Evolutionary conservation across 441 rosid genomes (phyloP), one percentile per base, ranked within the genome.

Genomic region (Gossypium schwendimanii): DNA sequence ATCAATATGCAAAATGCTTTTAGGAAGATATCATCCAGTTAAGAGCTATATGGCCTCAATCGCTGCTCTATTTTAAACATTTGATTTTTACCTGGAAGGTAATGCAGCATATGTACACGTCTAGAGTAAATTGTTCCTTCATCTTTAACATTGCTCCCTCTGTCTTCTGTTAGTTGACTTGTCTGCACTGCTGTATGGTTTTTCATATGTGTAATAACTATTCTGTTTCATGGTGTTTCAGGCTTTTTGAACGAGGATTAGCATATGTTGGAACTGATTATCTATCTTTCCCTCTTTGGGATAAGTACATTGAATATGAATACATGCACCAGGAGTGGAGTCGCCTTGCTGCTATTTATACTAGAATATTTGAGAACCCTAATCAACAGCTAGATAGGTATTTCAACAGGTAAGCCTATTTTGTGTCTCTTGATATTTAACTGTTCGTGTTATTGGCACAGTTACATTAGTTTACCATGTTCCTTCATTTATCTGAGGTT

Each of bases 251-350:
- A 76, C 88, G 97, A 52, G 99, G 90, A 61, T 79, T 95, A 79
- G 89, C 88, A 24, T 95, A 93, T 67, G 95, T 88, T 78, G 99
- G 97, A 79, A 82, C 97, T 76, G 98, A 95, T 84, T 95, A 93
- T 84, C 76, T 91, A 73, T 90, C 91, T 57, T 85, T 66, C 76
- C 84, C 95, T 11, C 83, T 95, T 21, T 95, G 99, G 99, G 99
- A 93, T 76, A 92, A 90, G 69, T 95, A 93, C 80, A 88, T 95
- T 31, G 99, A 93, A 82, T 91, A 90, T 53, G 99, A 93, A 75
- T 93, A 91, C 79, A 82, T 84, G 89, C 98, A 90, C 80, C 91
- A 87, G 76, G 90, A 91, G 70, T 95, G 98, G 99, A 80, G 88
- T 75, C 83, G 82, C 18, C 85, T 92, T 78, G 92, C 95, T 73